Percentiles rank a stretch among this genome's conserved stretches.
These are phyloP conservation scores for Trypanosoma rangeli DNA, from an alignment of 208 protist species.

Conservation along the genomic window DNA sequence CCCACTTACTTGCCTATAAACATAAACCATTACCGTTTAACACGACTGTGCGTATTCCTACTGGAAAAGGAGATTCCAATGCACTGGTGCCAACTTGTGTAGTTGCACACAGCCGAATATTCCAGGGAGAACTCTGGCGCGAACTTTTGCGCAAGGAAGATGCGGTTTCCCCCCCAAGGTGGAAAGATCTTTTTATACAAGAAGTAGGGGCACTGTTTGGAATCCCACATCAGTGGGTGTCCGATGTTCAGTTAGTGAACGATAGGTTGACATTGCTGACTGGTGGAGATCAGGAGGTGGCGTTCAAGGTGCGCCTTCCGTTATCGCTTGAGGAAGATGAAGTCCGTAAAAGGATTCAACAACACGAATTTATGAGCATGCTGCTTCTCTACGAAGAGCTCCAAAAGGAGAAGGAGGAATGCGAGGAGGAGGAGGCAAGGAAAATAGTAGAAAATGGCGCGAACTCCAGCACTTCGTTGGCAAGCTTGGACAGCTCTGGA, in stretches of 20 bases:
- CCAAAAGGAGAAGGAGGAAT: background rate
- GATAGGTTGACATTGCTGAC: background rate
- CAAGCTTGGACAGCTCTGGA: background rate
- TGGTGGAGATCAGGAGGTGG: conserved; percentile 11
- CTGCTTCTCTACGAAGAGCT: conserved; percentile 15
- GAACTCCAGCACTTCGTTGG: background rate
- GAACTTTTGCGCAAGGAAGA: conserved; percentile 14
- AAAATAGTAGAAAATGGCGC: background rate
- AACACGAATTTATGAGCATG: conserved; percentile 26
- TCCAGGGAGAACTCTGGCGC: conserved; percentile 20
- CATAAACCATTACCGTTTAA: conserved; percentile 8
- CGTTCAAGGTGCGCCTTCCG: conserved; percentile 28
- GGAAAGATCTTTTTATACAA: conserved; percentile 21
- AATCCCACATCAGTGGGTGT: conserved; percentile 19
- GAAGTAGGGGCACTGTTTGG: conserved; percentile 23
- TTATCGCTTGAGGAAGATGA: conserved; percentile 10
- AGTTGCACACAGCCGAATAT: conserved; percentile 6
- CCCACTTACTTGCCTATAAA: conserved; percentile 5
- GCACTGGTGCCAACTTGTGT: conserved; percentile 3
- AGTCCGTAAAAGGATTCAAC: conserved; percentile 4
- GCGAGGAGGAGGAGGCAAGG: background rate
- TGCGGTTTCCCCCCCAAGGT: background rate
- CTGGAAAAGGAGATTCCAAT: background rate
- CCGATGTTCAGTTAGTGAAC: conserved; percentile 13
- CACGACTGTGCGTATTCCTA: conserved; percentile 6